phyloP scores from a whole-genome alignment of 192 early-diverging fungal genomes.

The Podila minutissima region DNA sequence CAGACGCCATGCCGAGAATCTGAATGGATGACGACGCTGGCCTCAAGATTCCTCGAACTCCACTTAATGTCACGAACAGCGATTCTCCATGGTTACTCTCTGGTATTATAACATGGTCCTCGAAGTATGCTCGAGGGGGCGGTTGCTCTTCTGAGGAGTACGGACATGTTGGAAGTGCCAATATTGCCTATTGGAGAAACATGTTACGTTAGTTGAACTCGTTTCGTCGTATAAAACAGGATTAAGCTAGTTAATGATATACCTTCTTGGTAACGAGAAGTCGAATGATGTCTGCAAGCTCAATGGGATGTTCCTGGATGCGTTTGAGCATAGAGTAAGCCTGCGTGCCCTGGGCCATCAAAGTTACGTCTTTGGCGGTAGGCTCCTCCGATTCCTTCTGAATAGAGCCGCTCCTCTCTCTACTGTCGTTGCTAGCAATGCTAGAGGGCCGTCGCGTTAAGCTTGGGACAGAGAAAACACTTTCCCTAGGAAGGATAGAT shows the following conservation, averaged over 20 bases:
- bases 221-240: no score
- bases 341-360: conserved; percentile 44
- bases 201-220: no score
- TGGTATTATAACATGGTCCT: conserved; percentile 48
- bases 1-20: conserved; percentile 31
- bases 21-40: conserved; percentile 31
- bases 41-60: conserved; percentile 37
- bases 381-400: conserved; percentile 22
- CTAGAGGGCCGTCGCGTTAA: conserved; percentile 15
- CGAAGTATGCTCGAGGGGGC: conserved; percentile 15
- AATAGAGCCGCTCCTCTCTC: conserved; percentile 20
- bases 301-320: conserved; percentile 49
- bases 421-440: conserved; percentile 1
- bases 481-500: conserved; percentile 31
- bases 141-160: conserved; percentile 20
- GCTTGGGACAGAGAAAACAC: conserved; percentile 24
- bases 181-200: conserved; percentile 14
- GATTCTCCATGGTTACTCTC: conserved; percentile 43
- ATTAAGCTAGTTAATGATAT: neutral
- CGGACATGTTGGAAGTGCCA: conserved; percentile 33
- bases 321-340: conserved; percentile 36
- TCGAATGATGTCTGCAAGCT: conserved; percentile 45
- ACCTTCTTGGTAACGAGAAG: conserved; percentile 44
- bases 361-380: conserved; percentile 35
- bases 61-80: conserved; percentile 43